Conservation (phyloP, 1,284 basidiomycete genomes). For the Fereydounia khargensis region DNA sequence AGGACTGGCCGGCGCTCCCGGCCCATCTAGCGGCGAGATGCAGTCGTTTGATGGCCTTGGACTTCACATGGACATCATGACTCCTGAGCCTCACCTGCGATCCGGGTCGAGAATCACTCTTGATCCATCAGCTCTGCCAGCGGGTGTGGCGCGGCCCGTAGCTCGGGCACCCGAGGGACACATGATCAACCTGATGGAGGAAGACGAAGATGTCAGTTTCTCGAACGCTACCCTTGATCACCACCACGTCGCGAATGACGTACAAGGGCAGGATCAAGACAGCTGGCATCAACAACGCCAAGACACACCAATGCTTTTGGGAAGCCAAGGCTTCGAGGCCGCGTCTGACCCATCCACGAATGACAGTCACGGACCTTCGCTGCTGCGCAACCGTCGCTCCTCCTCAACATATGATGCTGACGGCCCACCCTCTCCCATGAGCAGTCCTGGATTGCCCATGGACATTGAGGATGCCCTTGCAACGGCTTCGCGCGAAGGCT, state of each 20-base stretch:
- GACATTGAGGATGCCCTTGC: conserved; percentile 20
- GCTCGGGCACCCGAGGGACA: conserved; percentile 30
- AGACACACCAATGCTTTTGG: neutral
- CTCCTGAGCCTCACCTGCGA: neutral
- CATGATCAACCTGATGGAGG: conserved; percentile 10
- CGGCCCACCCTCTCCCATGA: conserved; percentile 22
- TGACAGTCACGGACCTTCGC: too few species aligned
- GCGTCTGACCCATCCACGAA: too few species aligned
- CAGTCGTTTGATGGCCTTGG: neutral
- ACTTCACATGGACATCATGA: neutral
- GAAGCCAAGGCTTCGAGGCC: too few species aligned
- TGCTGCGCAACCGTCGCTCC: too few species aligned
- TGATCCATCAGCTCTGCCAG: conserved; percentile 8
- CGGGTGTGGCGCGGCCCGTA: conserved; percentile 13
- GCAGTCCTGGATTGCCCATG: conserved; percentile 20
- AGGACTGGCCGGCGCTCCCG: conserved; percentile 21
- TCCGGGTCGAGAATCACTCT: conserved; percentile 5
- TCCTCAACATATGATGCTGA: conserved; percentile 10
- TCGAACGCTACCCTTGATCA: neutral
- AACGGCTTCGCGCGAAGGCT: conserved; percentile 1
- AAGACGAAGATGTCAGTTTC: conserved; percentile 11
- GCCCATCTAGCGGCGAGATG: too few species aligned
- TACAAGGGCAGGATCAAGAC: conserved; percentile 7
- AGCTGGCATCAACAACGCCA: too few species aligned
- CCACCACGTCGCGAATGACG: neutral